Percentiles rank a stretch among this genome's conserved stretches.
Evolutionary conservation across 2,329 filamentous ascomycete species (phyloP).

Genomic region (Chaetothyriales sp.): DNA sequence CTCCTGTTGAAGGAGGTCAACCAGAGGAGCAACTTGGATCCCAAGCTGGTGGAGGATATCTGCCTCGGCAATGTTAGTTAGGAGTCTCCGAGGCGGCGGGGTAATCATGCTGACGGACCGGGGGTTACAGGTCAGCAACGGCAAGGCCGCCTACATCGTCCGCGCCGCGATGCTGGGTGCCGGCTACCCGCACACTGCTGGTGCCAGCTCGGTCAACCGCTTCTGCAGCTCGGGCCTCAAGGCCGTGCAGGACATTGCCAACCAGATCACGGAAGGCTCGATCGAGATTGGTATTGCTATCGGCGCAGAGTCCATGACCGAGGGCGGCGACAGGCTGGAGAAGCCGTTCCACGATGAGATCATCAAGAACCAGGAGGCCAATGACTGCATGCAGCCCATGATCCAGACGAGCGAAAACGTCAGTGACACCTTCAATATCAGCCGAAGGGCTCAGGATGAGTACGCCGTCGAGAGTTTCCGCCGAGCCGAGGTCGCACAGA

Average conservation of each 20-base stretch:
- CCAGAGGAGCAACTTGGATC: slow-evolving; percentile 60
- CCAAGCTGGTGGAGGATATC: slow-evolving; percentile 72
- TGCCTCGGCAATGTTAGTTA: slow-evolving; percentile 70
- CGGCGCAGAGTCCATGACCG: slow-evolving; percentile 79
- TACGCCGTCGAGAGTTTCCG: slow-evolving; percentile 80
- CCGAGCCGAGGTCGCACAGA: slow-evolving; percentile 77
- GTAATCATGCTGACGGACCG: slow-evolving; percentile 1
- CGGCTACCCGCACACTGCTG: slow-evolving; percentile 80
- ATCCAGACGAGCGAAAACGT: slow-evolving; percentile 97
- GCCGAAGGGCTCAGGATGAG: slow-evolving; percentile 63
- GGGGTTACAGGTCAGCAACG: slow-evolving; percentile 51
- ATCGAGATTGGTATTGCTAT: slow-evolving; percentile 81
- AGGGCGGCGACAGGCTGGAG: slow-evolving; percentile 53
- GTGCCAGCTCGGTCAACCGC: slow-evolving; percentile 71
- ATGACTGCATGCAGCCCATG: slow-evolving; percentile 88
- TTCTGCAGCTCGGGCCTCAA: slow-evolving; percentile 97
- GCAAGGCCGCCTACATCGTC: slow-evolving; percentile 76
- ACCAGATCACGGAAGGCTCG: slow-evolving; percentile 61
- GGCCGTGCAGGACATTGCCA: slow-evolving; percentile 85
- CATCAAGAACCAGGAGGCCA: slow-evolving; percentile 57
- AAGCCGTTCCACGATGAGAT: slow-evolving; percentile 66
- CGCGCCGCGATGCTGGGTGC: slow-evolving; percentile 80
- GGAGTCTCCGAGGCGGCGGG: background rate
- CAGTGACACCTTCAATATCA: slow-evolving; percentile 72
- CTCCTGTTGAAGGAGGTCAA: slow-evolving; percentile 64